A percentile compares a stretch with the other conserved stretches of the same genome.
Conservation (phyloP, 2,329 filamentous ascomycete species). For the Cladorrhinum sp. region DNA sequence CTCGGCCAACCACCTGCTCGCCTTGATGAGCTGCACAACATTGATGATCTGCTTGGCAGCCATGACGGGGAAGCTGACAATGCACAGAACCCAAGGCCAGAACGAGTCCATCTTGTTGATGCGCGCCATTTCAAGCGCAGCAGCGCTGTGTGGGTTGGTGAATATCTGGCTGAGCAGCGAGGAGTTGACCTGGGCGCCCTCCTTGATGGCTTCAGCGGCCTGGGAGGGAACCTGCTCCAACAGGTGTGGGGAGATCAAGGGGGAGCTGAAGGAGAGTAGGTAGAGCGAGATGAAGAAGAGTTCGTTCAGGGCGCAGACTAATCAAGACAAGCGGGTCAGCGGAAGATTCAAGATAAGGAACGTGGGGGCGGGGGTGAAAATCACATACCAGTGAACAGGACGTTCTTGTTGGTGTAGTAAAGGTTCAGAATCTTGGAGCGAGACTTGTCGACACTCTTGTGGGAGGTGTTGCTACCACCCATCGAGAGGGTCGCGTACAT, state of each 20-base stretch:
- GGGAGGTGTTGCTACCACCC: constrained; percentile 74
- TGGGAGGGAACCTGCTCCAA: constrained; percentile 58
- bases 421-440: constrained; percentile 87
- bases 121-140: constrained; percentile 84
- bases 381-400: constrained; percentile 51
- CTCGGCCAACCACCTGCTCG: constrained; percentile 86
- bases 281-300: constrained; percentile 98
- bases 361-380: neutral
- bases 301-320: constrained; percentile 85
- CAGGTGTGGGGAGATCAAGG: constrained; percentile 81
- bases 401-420: constrained; percentile 87
- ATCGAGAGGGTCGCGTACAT: constrained; percentile 95
- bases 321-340: neutral
- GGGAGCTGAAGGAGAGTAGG: constrained; percentile 93
- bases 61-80: constrained; percentile 83
- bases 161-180: constrained; percentile 73
- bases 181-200: constrained; percentile 67
- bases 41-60: constrained; percentile 90
- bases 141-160: constrained; percentile 85
- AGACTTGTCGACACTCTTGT: constrained; percentile 90
- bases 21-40: constrained; percentile 88
- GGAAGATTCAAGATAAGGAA: neutral
- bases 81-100: constrained; percentile 74
- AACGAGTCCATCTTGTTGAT: constrained; percentile 86
- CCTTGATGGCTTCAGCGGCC: constrained; percentile 53